phyloP scores from a whole-genome alignment of 331 rosid genomes.

The Malus hybrid region DNA sequence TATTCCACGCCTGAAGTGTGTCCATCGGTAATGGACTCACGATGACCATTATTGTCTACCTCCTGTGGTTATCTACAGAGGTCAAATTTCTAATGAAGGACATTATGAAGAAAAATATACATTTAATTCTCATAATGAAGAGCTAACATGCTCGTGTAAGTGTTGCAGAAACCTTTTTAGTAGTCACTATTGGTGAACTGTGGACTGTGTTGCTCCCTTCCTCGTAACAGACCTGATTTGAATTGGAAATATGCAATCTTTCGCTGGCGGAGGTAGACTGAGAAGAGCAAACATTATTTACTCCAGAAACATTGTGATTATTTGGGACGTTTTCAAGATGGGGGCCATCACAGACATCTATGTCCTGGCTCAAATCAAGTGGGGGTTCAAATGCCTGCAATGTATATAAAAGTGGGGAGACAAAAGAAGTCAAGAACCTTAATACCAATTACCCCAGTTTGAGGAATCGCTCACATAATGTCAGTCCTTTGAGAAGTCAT shows the following conservation, averaged over 20 bases:
- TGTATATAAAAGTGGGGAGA: neutral
- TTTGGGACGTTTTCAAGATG: slow-evolving; percentile 26
- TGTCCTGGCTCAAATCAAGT: slow-evolving; percentile 72
- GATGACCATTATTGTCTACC: slow-evolving; percentile 33
- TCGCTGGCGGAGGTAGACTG: slow-evolving; percentile 39
- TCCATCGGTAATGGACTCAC: slow-evolving; percentile 25
- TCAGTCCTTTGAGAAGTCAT: slow-evolving; percentile 5
- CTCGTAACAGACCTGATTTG: slow-evolving; percentile 31
- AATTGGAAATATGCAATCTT: slow-evolving; percentile 29
- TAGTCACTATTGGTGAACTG: slow-evolving; percentile 19
- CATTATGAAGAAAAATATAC: slow-evolving; percentile 21
- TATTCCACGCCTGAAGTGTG: slow-evolving; percentile 25
- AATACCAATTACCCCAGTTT: neutral
- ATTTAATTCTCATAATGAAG: slow-evolving; percentile 9
- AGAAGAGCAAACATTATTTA: slow-evolving; percentile 28
- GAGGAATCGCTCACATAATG: slow-evolving; percentile 5
- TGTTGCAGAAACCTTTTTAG: slow-evolving; percentile 49
- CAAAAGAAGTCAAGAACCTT: slow-evolving; percentile 5
- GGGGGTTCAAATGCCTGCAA: slow-evolving; percentile 94
- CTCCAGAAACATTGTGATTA: slow-evolving; percentile 31
- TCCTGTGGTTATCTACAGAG: slow-evolving; percentile 69
- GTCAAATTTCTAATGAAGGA: slow-evolving; percentile 61
- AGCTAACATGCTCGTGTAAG: neutral
- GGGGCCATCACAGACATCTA: slow-evolving; percentile 38
- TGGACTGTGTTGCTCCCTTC: slow-evolving; percentile 35